A percentile compares a stretch with the other conserved stretches of the same genome.
These are phyloP conservation scores for Hemerocallis citrina DNA, from an alignment of 106 monocot species.

Conservation along the genomic window DNA sequence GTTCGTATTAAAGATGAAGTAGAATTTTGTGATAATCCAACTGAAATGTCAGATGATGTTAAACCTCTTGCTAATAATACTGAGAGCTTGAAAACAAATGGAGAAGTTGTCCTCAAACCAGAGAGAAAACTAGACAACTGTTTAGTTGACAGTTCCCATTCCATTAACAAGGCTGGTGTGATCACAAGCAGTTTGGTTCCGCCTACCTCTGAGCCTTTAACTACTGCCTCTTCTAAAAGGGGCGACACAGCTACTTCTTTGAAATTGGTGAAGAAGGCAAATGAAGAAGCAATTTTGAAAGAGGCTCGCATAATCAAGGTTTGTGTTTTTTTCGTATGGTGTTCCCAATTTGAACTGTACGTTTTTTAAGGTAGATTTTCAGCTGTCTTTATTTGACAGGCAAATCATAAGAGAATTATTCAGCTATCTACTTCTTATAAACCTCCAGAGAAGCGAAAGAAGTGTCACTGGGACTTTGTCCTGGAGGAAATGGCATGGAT, in stretches of 20 bases:
- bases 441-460: slow-evolving; percentile 36
- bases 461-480: slow-evolving; percentile 96
- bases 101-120: slow-evolving; percentile 9
- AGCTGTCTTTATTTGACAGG: slow-evolving; percentile 37
- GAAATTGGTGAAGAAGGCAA: slow-evolving; percentile 40
- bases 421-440: slow-evolving; percentile 35
- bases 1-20: slow-evolving; percentile 39
- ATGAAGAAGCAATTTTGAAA: slow-evolving; percentile 76
- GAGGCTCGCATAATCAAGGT: slow-evolving; percentile 85
- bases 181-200: not conserved
- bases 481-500: slow-evolving; percentile 99
- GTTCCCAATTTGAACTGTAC: not conserved
- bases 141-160: slow-evolving; percentile 15
- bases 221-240: slow-evolving; percentile 3
- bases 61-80: not conserved
- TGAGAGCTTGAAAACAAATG: slow-evolving; percentile 11
- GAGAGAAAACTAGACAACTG: slow-evolving; percentile 16
- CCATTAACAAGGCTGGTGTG: slow-evolving; percentile 10
- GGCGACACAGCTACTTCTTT: slow-evolving; percentile 12
- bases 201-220: slow-evolving; percentile 12
- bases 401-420: slow-evolving; percentile 47
- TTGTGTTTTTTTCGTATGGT: slow-evolving; percentile 7
- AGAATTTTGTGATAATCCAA: slow-evolving; percentile 9
- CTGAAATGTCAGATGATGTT: slow-evolving; percentile 5
- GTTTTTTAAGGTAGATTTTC: slow-evolving; percentile 1